Percentiles rank a stretch among this genome's conserved stretches.
phyloP scores from a whole-genome alignment of 2,329 filamentous ascomycete genomes.

The Exophiala sp. region DNA sequence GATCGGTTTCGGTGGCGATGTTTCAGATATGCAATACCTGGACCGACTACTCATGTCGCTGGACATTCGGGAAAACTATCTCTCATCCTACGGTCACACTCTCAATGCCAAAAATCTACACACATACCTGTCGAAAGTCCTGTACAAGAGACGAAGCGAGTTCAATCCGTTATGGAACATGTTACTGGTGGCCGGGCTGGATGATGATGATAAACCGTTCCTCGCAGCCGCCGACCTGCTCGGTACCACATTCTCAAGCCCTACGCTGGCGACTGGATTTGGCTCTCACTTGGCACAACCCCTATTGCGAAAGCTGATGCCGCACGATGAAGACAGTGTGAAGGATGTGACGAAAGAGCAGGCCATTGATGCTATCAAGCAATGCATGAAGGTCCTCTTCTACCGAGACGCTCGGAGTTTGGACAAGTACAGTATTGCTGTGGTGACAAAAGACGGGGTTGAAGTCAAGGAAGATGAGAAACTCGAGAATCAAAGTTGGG shows the following conservation, averaged over 20 bases:
- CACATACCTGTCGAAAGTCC: conserved; percentile 90
- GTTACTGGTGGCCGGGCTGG: conserved; percentile 81
- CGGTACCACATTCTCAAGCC: conserved; percentile 83
- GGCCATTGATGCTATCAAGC: conserved; percentile 73
- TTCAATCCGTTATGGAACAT: conserved; percentile 99
- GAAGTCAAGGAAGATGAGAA: conserved; percentile 77
- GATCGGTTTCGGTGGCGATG: conserved; percentile 91
- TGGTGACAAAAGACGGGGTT: conserved; percentile 79
- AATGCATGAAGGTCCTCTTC: conserved; percentile 98
- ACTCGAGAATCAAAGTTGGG: conserved; percentile 95
- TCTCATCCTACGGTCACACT: conserved; percentile 41
- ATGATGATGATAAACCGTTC: conserved; percentile 74
- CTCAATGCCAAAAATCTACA: conserved; percentile 92
- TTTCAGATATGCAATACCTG: conserved; percentile 98
- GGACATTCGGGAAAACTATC: conserved; percentile 83
- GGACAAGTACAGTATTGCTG: conserved; percentile 84
- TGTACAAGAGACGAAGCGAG: conserved; percentile 90
- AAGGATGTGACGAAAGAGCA: conserved; percentile 66
- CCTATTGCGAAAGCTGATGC: conserved; percentile 75
- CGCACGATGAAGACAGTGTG: conserved; percentile 67
- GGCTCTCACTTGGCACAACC: conserved; percentile 89
- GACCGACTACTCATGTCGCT: conserved; percentile 83
- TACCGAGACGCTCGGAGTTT: conserved; percentile 92
- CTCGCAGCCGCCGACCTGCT: conserved; percentile 86
- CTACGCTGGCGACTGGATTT: conserved; percentile 87